A percentile compares a stretch with the other conserved stretches of the same genome.
Evolutionary conservation across 768 basidiomycete genomes (phyloP).

Genomic region (Mycena vulgaris): DNA sequence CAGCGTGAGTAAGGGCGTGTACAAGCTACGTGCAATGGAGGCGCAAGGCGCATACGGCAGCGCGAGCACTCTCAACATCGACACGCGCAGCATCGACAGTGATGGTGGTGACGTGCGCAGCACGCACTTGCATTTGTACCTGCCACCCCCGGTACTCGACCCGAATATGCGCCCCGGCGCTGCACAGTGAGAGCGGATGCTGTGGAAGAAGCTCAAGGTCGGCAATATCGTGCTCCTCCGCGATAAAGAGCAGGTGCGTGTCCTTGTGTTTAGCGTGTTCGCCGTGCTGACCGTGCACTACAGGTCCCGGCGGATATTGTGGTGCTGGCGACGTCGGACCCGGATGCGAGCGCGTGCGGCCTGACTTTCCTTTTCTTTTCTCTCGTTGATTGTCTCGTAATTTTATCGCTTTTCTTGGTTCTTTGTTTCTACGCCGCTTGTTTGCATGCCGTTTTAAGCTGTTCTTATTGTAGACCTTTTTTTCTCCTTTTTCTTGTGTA

Average conservation of each 20-base stretch:
- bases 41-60: constrained; percentile 69
- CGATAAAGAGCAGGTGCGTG: constrained; percentile 84
- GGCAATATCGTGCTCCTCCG: constrained; percentile 94
- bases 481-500: constrained; percentile 40
- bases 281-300: background rate
- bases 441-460: constrained; percentile 42
- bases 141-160: constrained; percentile 82
- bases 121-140: constrained; percentile 63
- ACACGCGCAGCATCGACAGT: constrained; percentile 52
- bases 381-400: background rate
- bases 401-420: background rate
- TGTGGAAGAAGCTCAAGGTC: constrained; percentile 99
- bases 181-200: constrained; percentile 92
- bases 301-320: constrained; percentile 54
- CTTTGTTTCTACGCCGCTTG: constrained; percentile 7
- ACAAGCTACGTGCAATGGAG: constrained; percentile 87
- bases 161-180: constrained; percentile 76
- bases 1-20: constrained; percentile 87
- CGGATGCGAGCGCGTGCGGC: constrained; percentile 66
- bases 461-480: too few species aligned
- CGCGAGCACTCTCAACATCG: constrained; percentile 69
- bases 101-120: background rate
- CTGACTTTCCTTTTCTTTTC: constrained; percentile 48
- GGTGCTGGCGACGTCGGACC: constrained; percentile 92
- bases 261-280: background rate